Conservation (phyloP, 176 grass and related monocot species). For the Juncus inflexus region DNA sequence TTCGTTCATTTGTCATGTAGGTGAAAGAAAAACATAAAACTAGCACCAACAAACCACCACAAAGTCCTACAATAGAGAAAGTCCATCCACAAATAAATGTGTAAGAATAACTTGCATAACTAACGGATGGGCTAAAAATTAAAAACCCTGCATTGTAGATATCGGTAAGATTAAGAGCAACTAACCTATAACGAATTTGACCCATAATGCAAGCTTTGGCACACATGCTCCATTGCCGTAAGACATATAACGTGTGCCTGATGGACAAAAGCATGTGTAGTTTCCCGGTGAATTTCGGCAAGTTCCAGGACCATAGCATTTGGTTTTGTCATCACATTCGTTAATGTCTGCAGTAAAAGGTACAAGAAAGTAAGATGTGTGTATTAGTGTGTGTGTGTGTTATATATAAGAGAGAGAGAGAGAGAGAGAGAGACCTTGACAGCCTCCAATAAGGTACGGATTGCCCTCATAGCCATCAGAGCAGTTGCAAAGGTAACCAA, state of each 20-base stretch:
- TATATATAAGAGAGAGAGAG: neutral
- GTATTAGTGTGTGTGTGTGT: neutral
- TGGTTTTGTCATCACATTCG: neutral
- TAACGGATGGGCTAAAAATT: neutral
- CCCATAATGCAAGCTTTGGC: neutral
- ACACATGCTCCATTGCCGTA: neutral
- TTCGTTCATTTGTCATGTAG: conserved; percentile 2
- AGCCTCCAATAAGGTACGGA: conserved; percentile 18
- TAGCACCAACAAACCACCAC: neutral
- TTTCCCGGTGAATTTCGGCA: neutral
- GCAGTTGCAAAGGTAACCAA: conserved; percentile 13
- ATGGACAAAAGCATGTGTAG: conserved; percentile 3
- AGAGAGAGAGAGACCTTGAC: conserved; percentile 18
- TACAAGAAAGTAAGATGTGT: neutral
- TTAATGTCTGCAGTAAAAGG: conserved; percentile 3
- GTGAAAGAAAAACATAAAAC: neutral
- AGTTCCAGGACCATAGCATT: neutral
- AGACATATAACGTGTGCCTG: neutral
- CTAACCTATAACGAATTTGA: conserved; percentile 1
- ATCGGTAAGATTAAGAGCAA: neutral
- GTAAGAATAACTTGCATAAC: neutral
- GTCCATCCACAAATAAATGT: neutral
- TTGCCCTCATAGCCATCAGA: conserved; percentile 18
- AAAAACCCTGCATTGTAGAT: neutral
- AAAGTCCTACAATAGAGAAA: neutral